Percentiles rank a stretch among this genome's conserved stretches.
Conservation (phyloP, 179 eudicot species). For the Dionaea muscipula region DNA sequence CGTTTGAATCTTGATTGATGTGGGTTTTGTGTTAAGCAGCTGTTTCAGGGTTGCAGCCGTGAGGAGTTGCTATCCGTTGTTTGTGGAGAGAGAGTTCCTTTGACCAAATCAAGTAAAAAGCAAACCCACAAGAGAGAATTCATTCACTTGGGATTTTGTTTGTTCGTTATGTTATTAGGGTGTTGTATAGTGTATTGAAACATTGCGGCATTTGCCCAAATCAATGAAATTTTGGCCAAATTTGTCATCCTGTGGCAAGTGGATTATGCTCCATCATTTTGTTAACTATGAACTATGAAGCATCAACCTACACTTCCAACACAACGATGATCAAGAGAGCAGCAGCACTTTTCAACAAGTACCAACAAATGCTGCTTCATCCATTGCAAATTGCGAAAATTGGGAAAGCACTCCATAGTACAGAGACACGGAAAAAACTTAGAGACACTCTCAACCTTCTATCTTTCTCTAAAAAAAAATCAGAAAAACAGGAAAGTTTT, state of each 20-base stretch:
- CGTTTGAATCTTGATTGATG: too few relatives aligned
- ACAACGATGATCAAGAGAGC: too few relatives aligned
- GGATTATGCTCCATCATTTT: too few relatives aligned
- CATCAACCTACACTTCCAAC: too few relatives aligned
- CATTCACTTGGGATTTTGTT: background rate
- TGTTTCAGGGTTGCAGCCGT: too few relatives aligned
- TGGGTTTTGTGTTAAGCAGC: too few relatives aligned
- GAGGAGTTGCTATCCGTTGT: too few relatives aligned
- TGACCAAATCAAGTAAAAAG: background rate
- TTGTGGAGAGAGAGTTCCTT: too few relatives aligned
- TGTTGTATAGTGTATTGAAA: background rate
- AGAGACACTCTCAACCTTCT: conserved; percentile 8
- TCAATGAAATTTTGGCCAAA: background rate
- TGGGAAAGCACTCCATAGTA: background rate
- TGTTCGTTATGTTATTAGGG: background rate
- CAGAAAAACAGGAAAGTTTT: conserved; percentile 12
- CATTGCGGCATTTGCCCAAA: background rate
- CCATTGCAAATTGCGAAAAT: background rate
- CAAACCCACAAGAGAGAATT: too few relatives aligned
- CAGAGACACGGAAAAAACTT: background rate
- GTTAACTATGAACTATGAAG: too few relatives aligned
- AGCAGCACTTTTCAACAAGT: too few relatives aligned
- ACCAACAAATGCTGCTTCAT: conserved; percentile 12
- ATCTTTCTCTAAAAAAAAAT: conserved; percentile 25
- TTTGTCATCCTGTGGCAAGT: too few relatives aligned